Conservation (phyloP, 306 rosid species). For the Purshia tridentata region DNA sequence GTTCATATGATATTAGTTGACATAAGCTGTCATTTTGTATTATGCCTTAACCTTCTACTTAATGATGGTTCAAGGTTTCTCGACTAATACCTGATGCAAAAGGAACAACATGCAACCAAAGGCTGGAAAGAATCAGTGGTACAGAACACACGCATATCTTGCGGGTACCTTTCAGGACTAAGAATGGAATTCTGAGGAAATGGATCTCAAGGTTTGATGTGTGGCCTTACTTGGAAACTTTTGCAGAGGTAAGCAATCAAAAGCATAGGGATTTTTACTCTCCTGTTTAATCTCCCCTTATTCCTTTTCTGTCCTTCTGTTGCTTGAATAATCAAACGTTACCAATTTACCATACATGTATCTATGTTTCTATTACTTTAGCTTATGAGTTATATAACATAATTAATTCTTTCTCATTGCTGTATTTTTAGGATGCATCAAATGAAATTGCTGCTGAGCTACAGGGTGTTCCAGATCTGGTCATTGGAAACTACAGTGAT, state of each 20-base stretch:
- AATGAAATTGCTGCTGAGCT: conserved; percentile 42
- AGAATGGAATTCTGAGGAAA: conserved; percentile 67
- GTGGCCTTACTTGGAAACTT: conserved; percentile 22
- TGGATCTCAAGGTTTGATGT: conserved; percentile 99
- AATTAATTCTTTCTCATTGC: not conserved
- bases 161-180: conserved; percentile 90
- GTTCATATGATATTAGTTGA: conserved; percentile 12
- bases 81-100: conserved; percentile 90
- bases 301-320: not conserved
- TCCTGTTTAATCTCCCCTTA: not conserved
- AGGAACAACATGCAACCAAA: conserved; percentile 93
- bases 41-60: not conserved
- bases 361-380: not conserved
- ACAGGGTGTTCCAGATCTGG: conserved; percentile 44
- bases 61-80: conserved; percentile 50
- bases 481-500: conserved; percentile 48
- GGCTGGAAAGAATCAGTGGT: conserved; percentile 84
- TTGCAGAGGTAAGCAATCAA: conserved; percentile 1
- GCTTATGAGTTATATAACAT: not conserved
- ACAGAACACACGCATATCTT: conserved; percentile 76
- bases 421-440: conserved; percentile 29
- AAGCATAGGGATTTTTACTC: not conserved
- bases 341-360: not conserved
- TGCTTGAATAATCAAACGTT: not conserved
- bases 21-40: not conserved